phyloP scores from a whole-genome alignment of 768 basidiomycete genomes.

The Lactarius psammicola region DNA sequence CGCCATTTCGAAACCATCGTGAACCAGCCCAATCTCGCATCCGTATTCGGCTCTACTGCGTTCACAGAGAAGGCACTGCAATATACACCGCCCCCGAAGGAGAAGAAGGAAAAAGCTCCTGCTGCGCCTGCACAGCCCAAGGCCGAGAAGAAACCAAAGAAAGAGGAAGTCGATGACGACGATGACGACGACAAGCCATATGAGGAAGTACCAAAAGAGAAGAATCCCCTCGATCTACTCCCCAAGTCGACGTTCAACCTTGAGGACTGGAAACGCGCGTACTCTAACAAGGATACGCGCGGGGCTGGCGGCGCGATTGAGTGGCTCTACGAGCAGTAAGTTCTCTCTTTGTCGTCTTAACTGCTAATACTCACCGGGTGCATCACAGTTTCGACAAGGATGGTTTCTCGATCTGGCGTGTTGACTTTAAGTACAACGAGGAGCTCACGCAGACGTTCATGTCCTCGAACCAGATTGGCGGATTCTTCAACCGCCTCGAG shows the following conservation, averaged over 20 bases:
- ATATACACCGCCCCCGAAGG: conserved; percentile 64
- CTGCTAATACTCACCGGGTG: conserved; percentile 14
- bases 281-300: conserved; percentile 97
- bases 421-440: conserved; percentile 95
- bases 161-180: conserved; percentile 53
- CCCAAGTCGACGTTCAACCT: conserved; percentile 87
- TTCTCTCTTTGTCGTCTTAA: conserved; percentile 17
- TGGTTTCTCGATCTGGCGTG: conserved; percentile 88
- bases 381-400: conserved; percentile 71
- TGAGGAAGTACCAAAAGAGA: conserved; percentile 76
- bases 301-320: conserved; percentile 78
- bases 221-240: conserved; percentile 92
- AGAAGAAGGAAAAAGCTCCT: conserved; percentile 38
- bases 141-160: conserved; percentile 63
- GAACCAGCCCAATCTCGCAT: conserved; percentile 77
- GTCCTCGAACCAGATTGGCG: conserved; percentile 91
- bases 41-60: conserved; percentile 56
- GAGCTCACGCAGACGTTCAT: conserved; percentile 92
- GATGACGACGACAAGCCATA: conserved; percentile 80
- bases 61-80: conserved; percentile 69
- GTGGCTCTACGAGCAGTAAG: conserved; percentile 96
- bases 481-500: conserved; percentile 98
- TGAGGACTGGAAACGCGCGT: conserved; percentile 96
- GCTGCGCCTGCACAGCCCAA: conserved; percentile 44
- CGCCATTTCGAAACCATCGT: conserved; percentile 85